Conservation (phyloP, 768 basidiomycete species). For the Trametes meyenii region DNA sequence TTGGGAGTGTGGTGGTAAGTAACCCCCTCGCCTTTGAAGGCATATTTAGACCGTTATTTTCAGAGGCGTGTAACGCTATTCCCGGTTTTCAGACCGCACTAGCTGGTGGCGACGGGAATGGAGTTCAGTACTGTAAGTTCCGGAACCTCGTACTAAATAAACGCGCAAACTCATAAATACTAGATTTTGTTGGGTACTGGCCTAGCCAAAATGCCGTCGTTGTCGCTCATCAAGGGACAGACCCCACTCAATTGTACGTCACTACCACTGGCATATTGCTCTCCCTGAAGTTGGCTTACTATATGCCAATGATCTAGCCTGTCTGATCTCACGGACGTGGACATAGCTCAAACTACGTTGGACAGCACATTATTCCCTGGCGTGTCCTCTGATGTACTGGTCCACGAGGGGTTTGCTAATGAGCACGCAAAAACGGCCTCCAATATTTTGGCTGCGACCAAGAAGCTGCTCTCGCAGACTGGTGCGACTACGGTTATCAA, state of each 20-base stretch:
- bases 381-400: conserved; percentile 43
- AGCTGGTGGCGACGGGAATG: conserved; percentile 54
- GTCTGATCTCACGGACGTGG: conserved; percentile 53
- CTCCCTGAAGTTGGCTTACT: background rate
- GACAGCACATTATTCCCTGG: conserved; percentile 58
- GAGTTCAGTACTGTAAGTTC: conserved; percentile 49
- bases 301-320: conserved; percentile 35
- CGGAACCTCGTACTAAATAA: background rate
- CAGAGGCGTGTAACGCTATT: conserved; percentile 44
- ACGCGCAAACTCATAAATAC: background rate
- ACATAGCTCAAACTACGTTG: conserved; percentile 44
- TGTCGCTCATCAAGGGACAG: conserved; percentile 66
- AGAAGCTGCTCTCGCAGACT: conserved; percentile 41
- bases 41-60: conserved; percentile 6
- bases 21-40: background rate
- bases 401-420: conserved; percentile 57
- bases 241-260: conserved; percentile 54
- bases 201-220: conserved; percentile 51
- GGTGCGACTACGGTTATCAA: conserved; percentile 45
- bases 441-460: conserved; percentile 47
- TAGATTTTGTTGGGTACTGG: conserved; percentile 63
- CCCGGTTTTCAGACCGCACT: conserved; percentile 43
- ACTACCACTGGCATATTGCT: background rate
- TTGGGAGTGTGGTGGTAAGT: conserved; percentile 46
- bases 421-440: conserved; percentile 52